Evolutionary conservation across 768 basidiomycete species (phyloP), one percentile per base, ranked within the genome.

Genomic region (Trametes gibbosa): DNA sequence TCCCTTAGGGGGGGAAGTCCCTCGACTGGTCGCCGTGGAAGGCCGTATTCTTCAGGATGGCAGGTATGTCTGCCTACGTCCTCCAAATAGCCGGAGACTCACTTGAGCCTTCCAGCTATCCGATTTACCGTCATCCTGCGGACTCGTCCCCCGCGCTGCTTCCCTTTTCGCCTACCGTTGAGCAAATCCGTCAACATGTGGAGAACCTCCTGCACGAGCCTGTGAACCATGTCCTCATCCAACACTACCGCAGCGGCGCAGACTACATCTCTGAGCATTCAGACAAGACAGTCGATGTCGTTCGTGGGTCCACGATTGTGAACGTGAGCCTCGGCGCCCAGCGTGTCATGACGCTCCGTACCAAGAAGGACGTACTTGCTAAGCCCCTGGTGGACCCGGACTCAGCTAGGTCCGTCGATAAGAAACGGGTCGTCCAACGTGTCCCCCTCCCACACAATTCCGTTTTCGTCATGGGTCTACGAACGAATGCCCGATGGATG

Each of bases 241-340:
- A 92, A 66, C 79, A 83, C 68, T 92, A 92, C 68, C 88, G 90
- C 56, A 80, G 79, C 13, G 91, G 90, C 5, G 82, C 81, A 27
- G 91, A 92, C 71, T 89, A 86, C 72, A 92, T 92, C 62, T 91
- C 90, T 0, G 90, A 92, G 65, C 90, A 93, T 70, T 89, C 88
- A 0, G 90, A 93, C 72, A 93, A 93, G 74, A 93, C 90, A 5
- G 81, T 92, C 64, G 91, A 93, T 69, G 81, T 93, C 63, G 83
- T 86, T 4, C 82, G 79, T 14, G 86, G 84, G 32, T 88, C 89
- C 7, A 84, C 77, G 53, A 87, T 92, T 62, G 88, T 90, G 59
- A 93, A 93, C 59, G 86, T 92, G 61, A 89, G 87, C 65, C 76
- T 92, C 14, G 90, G 90, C 6, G 89, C 90, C 1, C 84, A 87